Evolutionary conservation across 179 eudicot genomes (phyloP).

Genomic region (Silene noctiflora): DNA sequence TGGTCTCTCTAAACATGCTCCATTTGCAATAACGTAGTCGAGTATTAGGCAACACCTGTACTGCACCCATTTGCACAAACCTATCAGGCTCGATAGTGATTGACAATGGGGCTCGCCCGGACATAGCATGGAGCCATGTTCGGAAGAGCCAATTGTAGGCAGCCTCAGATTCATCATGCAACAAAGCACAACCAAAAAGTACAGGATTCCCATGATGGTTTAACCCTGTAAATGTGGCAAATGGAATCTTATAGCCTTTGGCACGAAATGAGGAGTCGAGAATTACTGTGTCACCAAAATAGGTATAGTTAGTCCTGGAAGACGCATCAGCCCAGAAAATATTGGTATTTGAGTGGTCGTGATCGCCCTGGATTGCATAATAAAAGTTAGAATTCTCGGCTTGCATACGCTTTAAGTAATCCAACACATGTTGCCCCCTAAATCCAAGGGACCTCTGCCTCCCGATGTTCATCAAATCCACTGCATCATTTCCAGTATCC

Average conservation of each 20-base stretch:
- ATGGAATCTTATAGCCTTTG: conserved; percentile 57
- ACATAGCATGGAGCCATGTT: conserved; percentile 65
- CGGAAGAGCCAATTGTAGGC: conserved; percentile 61
- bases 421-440: conserved; percentile 40
- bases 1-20: conserved; percentile 58
- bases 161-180: conserved; percentile 51
- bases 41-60: conserved; percentile 55
- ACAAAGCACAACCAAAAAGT: conserved; percentile 66
- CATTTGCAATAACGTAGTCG: conserved; percentile 61
- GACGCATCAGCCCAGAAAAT: conserved; percentile 66
- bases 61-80: conserved; percentile 40
- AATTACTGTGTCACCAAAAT: conserved; percentile 63
- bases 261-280: conserved; percentile 64
- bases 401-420: conserved; percentile 52
- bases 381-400: conserved; percentile 45
- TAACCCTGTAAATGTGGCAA: conserved; percentile 59
- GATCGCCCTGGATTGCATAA: conserved; percentile 46
- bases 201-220: conserved; percentile 72
- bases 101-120: conserved; percentile 39
- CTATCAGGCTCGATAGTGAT: conserved; percentile 62
- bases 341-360: conserved; percentile 41
- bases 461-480: conserved; percentile 35
- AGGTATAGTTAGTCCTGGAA: conserved; percentile 44
- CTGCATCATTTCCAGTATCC: conserved; percentile 27
- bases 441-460: conserved; percentile 38